Base-by-base conservation (phyloP, 805 yeast genomes). In the Candida xiaguanensis region DNA sequence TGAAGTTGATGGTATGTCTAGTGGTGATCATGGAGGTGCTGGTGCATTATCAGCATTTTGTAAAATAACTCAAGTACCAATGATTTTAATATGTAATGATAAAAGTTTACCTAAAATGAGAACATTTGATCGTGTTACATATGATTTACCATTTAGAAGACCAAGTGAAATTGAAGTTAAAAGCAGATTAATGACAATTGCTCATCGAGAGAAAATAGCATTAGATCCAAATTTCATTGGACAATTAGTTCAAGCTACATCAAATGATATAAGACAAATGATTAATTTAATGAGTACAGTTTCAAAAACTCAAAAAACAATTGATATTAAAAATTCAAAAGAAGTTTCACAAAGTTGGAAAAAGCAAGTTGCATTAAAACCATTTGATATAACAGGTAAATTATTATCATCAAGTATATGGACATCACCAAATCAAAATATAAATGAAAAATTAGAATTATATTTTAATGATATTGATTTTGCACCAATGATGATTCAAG, bases 1-100 rank as follows among this genome's bases (percentile, higher is more conserved):
- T 64, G 99, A 93, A 66, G 98, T 93, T 22, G 99, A 93, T 60
- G 99, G 99, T 50, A 93, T 93, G 98, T 87, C 96, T 29, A 89
- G 95, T 55, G 99, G 99, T 47, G 99, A 93, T 62, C 82, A 93
- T 51, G 99, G 99, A 45, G 99, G 99, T 46, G 96, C 93, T 19
- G 97, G 96, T 17, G 95, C 89, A 44, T 72, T 93, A 61, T 88
- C 97, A 0, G 80, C 83, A 29, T 83, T 87, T 50, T 90, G 97
- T 56, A 74, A 83, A 31, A 82, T 80, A 36, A 89, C 98, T 0
- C 74, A 80, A 31, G 86, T 91, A 50, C 99, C 99, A 12, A 75
- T 93, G 67, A 89, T 93, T 43, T 71, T 91, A 39, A 90, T 93
- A 45, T 91, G 98, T 67, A 93, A 93, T 63, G 99, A 93, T 58